A percentile compares a stretch with the other conserved stretches of the same genome.
These are phyloP conservation scores for Paramecium octaurelia DNA, from an alignment of 73 alveolate genomes.

Conservation along the genomic window DNA sequence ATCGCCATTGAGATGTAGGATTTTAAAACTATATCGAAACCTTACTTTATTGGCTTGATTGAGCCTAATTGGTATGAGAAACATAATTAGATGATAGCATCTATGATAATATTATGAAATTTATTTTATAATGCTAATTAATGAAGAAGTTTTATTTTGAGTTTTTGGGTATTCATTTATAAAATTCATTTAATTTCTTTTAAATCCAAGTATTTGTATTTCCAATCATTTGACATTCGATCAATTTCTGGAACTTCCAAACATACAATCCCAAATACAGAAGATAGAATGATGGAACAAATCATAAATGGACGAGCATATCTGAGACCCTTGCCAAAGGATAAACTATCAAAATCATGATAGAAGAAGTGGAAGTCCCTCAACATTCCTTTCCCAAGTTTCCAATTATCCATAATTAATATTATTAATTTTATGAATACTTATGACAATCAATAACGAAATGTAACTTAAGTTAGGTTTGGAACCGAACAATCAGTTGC, in stretches of 20 bases:
- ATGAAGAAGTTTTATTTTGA: neutral
- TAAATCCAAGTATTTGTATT: neutral
- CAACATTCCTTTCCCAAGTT: neutral
- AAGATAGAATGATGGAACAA: neutral
- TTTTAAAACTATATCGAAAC: neutral
- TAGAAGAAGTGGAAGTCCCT: neutral
- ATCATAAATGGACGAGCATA: neutral
- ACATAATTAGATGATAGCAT: constrained; percentile 4
- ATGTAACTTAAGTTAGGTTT: neutral
- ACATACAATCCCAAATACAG: neutral
- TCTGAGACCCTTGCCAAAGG: neutral
- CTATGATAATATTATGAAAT: neutral
- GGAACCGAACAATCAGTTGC: neutral
- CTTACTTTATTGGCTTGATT: neutral
- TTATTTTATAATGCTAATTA: neutral
- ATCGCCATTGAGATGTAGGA: neutral
- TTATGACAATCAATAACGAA: neutral
- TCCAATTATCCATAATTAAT: neutral
- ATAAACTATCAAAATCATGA: neutral
- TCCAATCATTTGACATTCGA: neutral
- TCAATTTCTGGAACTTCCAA: neutral
- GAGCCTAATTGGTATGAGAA: constrained; percentile 6
- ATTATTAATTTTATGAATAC: neutral
- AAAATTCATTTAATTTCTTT: neutral
- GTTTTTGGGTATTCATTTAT: neutral